Conservation (phyloP, 1,284 basidiomycete species). For the Clitocybe nebularis region DNA sequence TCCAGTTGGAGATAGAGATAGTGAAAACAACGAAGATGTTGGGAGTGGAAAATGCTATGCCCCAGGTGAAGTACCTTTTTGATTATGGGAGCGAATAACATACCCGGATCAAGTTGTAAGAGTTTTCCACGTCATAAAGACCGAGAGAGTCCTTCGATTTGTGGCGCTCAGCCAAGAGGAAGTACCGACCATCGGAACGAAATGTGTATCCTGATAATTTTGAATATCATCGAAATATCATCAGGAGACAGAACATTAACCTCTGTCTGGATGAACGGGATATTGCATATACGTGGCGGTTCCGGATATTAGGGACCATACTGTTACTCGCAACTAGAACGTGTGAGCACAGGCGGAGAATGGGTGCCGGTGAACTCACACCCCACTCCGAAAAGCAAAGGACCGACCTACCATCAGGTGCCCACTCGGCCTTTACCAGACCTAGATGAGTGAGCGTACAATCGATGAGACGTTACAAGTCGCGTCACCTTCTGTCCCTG, state of each 20-base stretch:
- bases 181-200: slow-evolving; percentile 74
- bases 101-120: slow-evolving; percentile 74
- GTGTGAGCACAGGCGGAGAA: not conserved
- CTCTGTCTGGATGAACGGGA: slow-evolving; percentile 73
- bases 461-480: slow-evolving; percentile 1
- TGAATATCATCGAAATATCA: not conserved
- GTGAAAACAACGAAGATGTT: slow-evolving; percentile 68
- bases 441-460: slow-evolving; percentile 30
- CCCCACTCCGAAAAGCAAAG: slow-evolving; percentile 88
- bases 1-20: slow-evolving; percentile 81
- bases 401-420: slow-evolving; percentile 72
- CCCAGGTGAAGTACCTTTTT: slow-evolving; percentile 14
- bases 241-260: slow-evolving; percentile 28
- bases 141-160: slow-evolving; percentile 82
- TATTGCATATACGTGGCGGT: slow-evolving; percentile 74
- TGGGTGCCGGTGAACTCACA: slow-evolving; percentile 45
- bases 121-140: slow-evolving; percentile 71
- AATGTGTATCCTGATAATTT: slow-evolving; percentile 64
- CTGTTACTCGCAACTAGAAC: slow-evolving; percentile 67
- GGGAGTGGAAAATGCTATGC: slow-evolving; percentile 75
- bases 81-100: slow-evolving; percentile 18
- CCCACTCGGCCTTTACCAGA: slow-evolving; percentile 81
- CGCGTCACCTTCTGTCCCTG: slow-evolving; percentile 73
- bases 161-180: slow-evolving; percentile 80
- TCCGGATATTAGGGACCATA: slow-evolving; percentile 75